A percentile compares a stretch with the other conserved stretches of the same genome.
These are phyloP conservation scores for Schwanniomyces yamadae DNA, from an alignment of 805 yeast genomes.

Conservation along the genomic window DNA sequence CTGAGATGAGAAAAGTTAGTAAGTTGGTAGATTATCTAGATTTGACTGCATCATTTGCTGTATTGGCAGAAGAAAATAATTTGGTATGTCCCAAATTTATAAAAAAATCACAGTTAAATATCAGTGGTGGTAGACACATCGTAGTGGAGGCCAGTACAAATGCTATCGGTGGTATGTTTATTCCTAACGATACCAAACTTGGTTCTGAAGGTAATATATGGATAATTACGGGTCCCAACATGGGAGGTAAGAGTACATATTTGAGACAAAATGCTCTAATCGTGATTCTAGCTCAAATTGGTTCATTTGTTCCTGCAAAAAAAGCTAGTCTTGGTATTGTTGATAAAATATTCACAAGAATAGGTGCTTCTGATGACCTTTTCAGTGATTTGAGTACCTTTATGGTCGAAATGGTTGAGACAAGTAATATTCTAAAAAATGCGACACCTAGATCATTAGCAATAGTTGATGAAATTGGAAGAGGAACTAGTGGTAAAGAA, in stretches of 20 bases:
- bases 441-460: slow-evolving; percentile 63
- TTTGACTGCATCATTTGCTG: slow-evolving; percentile 68
- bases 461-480: slow-evolving; percentile 72
- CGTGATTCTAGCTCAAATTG: slow-evolving; percentile 71
- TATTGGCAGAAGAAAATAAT: slow-evolving; percentile 63
- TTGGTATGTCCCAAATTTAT: slow-evolving; percentile 66
- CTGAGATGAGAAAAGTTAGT: slow-evolving; percentile 50
- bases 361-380: slow-evolving; percentile 84
- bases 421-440: slow-evolving; percentile 53
- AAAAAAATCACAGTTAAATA: slow-evolving; percentile 44
- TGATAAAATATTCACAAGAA: slow-evolving; percentile 76
- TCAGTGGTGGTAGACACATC: slow-evolving; percentile 73
- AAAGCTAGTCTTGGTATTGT: slow-evolving; percentile 62
- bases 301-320: slow-evolving; percentile 70
- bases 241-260: slow-evolving; percentile 85
- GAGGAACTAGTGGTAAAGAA: slow-evolving; percentile 85
- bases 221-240: slow-evolving; percentile 81
- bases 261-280: slow-evolving; percentile 73
- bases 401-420: slow-evolving; percentile 77
- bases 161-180: slow-evolving; percentile 46
- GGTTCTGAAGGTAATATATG: slow-evolving; percentile 28
- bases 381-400: slow-evolving; percentile 79
- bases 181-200: slow-evolving; percentile 37
- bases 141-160: slow-evolving; percentile 79
- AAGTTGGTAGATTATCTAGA: slow-evolving; percentile 65